Conservation (phyloP, 805 yeast genomes). For the Candida sakaeoensis region DNA sequence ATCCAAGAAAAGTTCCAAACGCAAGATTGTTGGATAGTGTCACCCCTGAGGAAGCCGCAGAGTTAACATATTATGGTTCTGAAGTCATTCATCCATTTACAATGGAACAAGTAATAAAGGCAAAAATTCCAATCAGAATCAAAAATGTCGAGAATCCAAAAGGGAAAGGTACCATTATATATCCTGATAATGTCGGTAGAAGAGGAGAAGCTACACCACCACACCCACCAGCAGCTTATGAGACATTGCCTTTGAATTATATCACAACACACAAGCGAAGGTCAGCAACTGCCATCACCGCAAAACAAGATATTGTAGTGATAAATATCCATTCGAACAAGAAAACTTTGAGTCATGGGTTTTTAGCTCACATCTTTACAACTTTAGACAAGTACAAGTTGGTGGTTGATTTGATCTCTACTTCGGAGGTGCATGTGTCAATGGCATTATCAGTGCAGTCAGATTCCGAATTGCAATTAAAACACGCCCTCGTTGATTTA, state of each 20-base stretch:
- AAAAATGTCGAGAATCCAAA: conserved; percentile 91
- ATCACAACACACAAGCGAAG: conserved; percentile 46
- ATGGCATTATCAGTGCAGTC: conserved; percentile 87
- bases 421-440: conserved; percentile 96
- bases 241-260: conserved; percentile 35
- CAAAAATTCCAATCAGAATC: conserved; percentile 93
- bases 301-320: conserved; percentile 88
- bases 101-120: conserved; percentile 97
- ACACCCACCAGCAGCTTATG: conserved; percentile 83
- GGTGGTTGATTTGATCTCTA: conserved; percentile 93
- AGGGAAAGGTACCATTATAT: conserved; percentile 92
- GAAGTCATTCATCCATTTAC: conserved; percentile 99
- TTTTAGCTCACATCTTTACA: conserved; percentile 84
- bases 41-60: conserved; percentile 98
- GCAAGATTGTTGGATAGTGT: conserved; percentile 84
- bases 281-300: conserved; percentile 93
- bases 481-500: conserved; percentile 74
- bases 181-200: conserved; percentile 84
- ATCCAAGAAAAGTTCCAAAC: conserved; percentile 89
- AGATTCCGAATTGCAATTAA: conserved; percentile 59
- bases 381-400: conserved; percentile 78
- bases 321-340: conserved; percentile 91
- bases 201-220: conserved; percentile 91
- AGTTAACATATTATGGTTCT: conserved; percentile 93
- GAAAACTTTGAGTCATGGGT: conserved; percentile 90